Base-by-base conservation (phyloP, 202 grass and related monocot species). In the Saccharum hybrid region DNA sequence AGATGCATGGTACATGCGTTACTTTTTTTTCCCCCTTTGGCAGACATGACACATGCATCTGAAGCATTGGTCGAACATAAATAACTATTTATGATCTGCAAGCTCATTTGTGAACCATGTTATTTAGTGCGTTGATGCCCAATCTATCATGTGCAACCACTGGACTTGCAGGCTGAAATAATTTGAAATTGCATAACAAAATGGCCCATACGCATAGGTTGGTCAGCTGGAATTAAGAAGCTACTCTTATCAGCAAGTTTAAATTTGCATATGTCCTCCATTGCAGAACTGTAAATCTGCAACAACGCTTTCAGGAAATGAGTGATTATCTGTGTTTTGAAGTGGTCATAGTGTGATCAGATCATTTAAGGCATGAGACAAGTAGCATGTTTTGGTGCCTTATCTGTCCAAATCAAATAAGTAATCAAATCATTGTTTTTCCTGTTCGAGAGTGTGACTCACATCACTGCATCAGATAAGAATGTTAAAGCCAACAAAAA, bases 21-120 rank as follows among this genome's bases (percentile, higher is more conserved):
- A 5, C 21, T 43, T 72, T 61, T 4, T 15, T 66, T 37, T 49
- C 49, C 10, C 26, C 59, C 19, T 80, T 57, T 31, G 4, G 13
- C 22, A 70, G 69, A 71, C 68, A 65, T 65, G 84, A 38, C 84
- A 59, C 80, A 76, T 83, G 51, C 63, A 80, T 76, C 63, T 80
- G 84, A 76, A 86, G 52, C 69, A 70, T 57, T 42, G 10, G 12
- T 71, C 0, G 19, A 22, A 19, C 63, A 71, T 80, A 90, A 86
- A 83, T 33, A 22, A 83, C 28, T 86, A 74, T 63, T 59, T 52
- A 63, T 42, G 21, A 23, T 62, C 59, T 52, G 79, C 41, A 3
- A 61, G 6, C 13, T 90, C 68, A 68, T 82, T 62, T 82, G 15
- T 65, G 57, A 78, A 78, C 67, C 74, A 68, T 79, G 59, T 72